Evolutionary conservation across 2,329 filamentous ascomycete species (phyloP).

Genomic region (Colletotrichum australisinense): DNA sequence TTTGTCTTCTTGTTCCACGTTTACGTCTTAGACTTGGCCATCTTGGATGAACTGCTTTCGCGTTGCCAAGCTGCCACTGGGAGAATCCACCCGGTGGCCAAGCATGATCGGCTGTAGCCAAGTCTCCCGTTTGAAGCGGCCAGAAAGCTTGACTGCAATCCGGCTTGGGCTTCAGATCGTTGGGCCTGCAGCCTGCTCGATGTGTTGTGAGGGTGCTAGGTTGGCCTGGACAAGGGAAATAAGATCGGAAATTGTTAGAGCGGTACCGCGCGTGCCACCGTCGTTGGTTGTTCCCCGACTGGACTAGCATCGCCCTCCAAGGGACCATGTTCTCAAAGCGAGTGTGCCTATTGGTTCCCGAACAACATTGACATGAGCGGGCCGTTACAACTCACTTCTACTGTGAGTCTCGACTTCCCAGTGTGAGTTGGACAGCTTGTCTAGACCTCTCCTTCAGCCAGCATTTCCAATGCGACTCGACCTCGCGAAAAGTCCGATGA

Average conservation of each 20-base stretch:
- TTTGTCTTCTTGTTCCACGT: neutral
- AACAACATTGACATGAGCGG: conserved; percentile 12
- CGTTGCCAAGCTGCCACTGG: conserved; percentile 14
- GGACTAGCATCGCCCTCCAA: conserved; percentile 1
- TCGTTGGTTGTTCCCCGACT: neutral
- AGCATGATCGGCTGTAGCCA: conserved; percentile 7
- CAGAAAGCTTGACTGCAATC: conserved; percentile 22
- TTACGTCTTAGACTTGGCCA: neutral
- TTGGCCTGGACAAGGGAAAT: neutral
- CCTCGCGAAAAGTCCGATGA: neutral
- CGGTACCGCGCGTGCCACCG: neutral
- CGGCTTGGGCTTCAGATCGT: neutral
- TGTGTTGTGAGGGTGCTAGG: neutral
- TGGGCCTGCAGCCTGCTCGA: neutral
- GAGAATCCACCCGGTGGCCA: neutral
- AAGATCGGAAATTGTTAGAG: conserved; percentile 3
- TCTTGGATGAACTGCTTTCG: neutral
- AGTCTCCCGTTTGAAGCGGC: neutral
- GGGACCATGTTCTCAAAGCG: conserved; percentile 17
- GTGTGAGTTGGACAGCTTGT: neutral
- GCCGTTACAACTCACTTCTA: conserved; percentile 16
- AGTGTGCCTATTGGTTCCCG: conserved; percentile 15
- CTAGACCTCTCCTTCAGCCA: neutral
- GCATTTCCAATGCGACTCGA: neutral
- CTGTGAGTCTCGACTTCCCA: neutral